These are phyloP conservation scores for Serendipita indica DNA, from an alignment of 768 basidiomycete species.

Conservation along the genomic window DNA sequence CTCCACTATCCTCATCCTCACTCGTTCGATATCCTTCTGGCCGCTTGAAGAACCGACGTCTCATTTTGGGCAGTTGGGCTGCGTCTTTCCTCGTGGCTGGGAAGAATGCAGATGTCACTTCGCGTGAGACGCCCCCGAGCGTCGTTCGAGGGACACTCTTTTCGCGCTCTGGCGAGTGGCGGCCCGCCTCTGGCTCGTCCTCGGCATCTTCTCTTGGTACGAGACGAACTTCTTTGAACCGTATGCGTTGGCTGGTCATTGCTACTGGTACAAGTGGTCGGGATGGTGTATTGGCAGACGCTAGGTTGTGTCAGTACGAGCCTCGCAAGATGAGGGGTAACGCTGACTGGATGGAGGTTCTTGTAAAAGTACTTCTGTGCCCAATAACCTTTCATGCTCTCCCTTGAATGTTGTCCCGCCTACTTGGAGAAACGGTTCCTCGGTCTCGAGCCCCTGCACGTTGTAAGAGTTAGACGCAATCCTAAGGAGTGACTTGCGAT, in stretches of 20 bases:
- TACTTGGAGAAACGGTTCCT: conserved; percentile 62
- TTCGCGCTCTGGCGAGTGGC: conserved; percentile 33
- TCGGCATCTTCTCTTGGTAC: conserved; percentile 24
- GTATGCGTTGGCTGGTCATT: conserved; percentile 52
- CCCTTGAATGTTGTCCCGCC: conserved; percentile 65
- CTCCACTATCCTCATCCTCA: conserved; percentile 19
- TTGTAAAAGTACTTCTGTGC: conserved; percentile 56
- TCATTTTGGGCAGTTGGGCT: not conserved
- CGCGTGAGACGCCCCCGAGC: not conserved
- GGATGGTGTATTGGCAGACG: conserved; percentile 30
- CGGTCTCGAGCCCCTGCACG: conserved; percentile 56
- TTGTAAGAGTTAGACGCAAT: not conserved
- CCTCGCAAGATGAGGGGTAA: conserved; percentile 21
- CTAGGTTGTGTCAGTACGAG: conserved; percentile 10
- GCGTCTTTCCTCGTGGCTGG: conserved; percentile 1
- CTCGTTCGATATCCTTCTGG: conserved; percentile 13
- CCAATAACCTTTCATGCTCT: conserved; percentile 47
- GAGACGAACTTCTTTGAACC: conserved; percentile 58
- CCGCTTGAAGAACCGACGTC: conserved; percentile 25
- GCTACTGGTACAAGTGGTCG: conserved; percentile 37
- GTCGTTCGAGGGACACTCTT: conserved; percentile 15
- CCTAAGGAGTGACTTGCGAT: conserved; percentile 45
- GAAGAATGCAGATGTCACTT: conserved; percentile 11
- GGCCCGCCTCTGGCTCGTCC: conserved; percentile 21
- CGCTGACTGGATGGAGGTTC: conserved; percentile 37